Percentiles rank a stretch among this genome's conserved stretches.
phyloP scores from a whole-genome alignment of 305 asterid genomes.

The Withania somnifera region DNA sequence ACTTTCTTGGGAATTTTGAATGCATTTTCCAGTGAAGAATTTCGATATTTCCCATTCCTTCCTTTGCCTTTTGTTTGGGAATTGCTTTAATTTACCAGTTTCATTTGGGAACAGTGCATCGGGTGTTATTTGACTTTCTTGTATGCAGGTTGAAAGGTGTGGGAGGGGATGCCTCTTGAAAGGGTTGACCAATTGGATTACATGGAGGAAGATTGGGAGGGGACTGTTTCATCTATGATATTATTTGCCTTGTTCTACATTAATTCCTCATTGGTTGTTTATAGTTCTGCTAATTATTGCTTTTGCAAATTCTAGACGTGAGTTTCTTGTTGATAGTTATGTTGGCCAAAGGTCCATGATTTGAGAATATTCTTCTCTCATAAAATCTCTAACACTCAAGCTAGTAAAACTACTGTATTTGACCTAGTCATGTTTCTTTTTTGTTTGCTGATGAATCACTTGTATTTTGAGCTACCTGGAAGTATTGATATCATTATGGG shows the following conservation, averaged over 20 bases:
- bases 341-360: neutral
- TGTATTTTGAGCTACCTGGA: neutral
- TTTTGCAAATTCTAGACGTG: neutral
- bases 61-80: neutral
- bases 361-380: neutral
- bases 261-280: neutral
- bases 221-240: constrained; percentile 25
- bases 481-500: neutral
- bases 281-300: neutral
- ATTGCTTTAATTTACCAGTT: neutral
- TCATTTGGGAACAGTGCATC: neutral
- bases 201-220: constrained; percentile 34
- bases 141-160: neutral
- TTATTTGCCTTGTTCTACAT: neutral
- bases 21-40: neutral
- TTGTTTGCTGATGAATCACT: neutral
- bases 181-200: constrained; percentile 11
- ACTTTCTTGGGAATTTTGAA: neutral
- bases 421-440: neutral
- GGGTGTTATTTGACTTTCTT: neutral
- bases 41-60: neutral
- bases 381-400: neutral
- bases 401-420: neutral
- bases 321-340: neutral
- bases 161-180: neutral